Base-by-base conservation (phyloP, 2,329 filamentous ascomycete species). In the Leptodontidium sp. region DNA sequence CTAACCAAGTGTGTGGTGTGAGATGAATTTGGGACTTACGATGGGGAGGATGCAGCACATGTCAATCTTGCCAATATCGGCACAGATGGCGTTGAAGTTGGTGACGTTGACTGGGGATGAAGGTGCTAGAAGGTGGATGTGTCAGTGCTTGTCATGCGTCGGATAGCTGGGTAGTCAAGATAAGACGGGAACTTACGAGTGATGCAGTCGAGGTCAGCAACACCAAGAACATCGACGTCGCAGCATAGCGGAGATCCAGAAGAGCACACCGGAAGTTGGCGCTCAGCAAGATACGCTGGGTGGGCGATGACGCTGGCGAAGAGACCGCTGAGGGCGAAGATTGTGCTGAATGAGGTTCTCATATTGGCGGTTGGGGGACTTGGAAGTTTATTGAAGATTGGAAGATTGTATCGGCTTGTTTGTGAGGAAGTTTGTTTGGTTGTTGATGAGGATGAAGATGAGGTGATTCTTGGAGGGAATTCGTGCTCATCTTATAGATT, bases 1-100 rank as follows among this genome's bases (percentile, higher is more conserved):
- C 21, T 61, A 9, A 12, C 47, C 38, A 32, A 0, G n/a, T 21
- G 2, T 55, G 53, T 21, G 2, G 11, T 14, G 32, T 38, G n/a
- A n/a, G n/a, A 65, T 53, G 50, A 2, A 12, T 6, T 11, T 11
- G 24, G 45, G 24, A 67, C 73, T 70, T 71, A 76, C 74, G 73
- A 88, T 81, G 8, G 86, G 86, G 21, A 89, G 72, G 14, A 84
- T 77, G 72, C 87, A 89, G 83, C 87, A 89, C 73, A 85, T 85
- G 71, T 83, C 78, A 26, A 79, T 77, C 69, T 77, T 77, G 47
- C 76, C 75, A n/a, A 74, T 50, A 38, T 9, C 53, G 50, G 75
- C 74, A 38, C 76, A 77, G 58, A 76, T 70, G 4, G 59, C 8
- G 21, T n/a, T 69, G 67, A 78, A 77, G 52, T 75, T 65, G 21